Conservation (phyloP, 352 stramenopile species). For the Pythium biforme region DNA sequence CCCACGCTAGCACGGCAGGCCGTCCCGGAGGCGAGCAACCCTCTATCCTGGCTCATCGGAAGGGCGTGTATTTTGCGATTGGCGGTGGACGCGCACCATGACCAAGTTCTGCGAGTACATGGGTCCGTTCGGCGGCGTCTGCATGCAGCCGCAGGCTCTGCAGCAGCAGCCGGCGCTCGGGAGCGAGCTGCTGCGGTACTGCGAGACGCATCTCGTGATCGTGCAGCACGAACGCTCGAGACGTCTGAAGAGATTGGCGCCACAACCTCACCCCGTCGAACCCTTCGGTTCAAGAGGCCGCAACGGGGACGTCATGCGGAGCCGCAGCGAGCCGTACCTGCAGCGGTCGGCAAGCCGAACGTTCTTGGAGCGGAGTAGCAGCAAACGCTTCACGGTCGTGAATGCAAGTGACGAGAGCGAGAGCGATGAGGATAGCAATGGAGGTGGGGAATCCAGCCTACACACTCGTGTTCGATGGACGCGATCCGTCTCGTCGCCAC, state of each 20-base stretch:
- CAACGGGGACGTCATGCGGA: not conserved
- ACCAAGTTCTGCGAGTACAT: constrained; percentile 20
- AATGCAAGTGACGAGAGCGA: not conserved
- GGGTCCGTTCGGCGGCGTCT: constrained; percentile 10
- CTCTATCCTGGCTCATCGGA: too few species aligned
- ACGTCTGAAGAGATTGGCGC: too few species aligned
- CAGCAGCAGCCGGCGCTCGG: not conserved
- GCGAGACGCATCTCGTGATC: constrained; percentile 11
- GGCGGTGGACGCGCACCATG: not conserved
- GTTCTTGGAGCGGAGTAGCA: not conserved
- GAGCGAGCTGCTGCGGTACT: constrained; percentile 13
- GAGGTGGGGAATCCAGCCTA: not conserved
- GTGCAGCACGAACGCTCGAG: constrained; percentile 3
- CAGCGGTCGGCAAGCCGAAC: not conserved
- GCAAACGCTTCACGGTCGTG: constrained; percentile 1
- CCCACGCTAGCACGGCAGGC: not conserved
- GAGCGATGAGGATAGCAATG: not conserved
- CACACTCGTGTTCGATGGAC: not conserved
- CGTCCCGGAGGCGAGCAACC: too few species aligned
- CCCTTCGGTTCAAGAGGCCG: too few species aligned
- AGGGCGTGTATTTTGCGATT: not conserved
- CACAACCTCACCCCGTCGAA: too few species aligned
- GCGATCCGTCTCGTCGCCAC: not conserved
- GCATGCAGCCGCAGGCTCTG: constrained; percentile 8
- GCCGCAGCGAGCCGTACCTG: constrained; percentile 15